Percentiles rank a stretch among this genome's conserved stretches.
Evolutionary conservation across 345 rosid species (phyloP).

Genomic region (Brassica juncea): DNA sequence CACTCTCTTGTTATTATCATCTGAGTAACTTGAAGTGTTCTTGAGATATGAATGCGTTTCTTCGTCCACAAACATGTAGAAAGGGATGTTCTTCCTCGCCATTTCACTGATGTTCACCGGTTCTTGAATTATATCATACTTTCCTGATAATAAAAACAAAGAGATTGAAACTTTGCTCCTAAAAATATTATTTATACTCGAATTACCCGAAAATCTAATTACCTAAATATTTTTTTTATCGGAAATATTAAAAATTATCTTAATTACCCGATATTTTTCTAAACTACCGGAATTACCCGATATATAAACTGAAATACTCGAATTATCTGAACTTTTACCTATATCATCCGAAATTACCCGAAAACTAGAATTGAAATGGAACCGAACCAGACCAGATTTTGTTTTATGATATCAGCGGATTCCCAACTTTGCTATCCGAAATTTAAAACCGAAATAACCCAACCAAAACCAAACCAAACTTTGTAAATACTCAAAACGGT

Average conservation of each 20-base stretch:
- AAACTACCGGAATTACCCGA: neutral
- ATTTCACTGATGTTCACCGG: slow-evolving; percentile 67
- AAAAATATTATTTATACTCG: too few relatives aligned
- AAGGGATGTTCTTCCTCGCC: slow-evolving; percentile 62
- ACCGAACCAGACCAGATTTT: neutral
- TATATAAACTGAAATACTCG: neutral
- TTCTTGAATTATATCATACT: slow-evolving; percentile 78
- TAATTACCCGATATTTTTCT: neutral
- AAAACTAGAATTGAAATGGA: neutral
- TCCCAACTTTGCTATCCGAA: neutral
- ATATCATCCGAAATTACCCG: neutral
- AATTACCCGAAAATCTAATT: neutral
- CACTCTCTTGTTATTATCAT: slow-evolving; percentile 54
- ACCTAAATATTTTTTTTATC: neutral
- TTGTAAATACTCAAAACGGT: neutral
- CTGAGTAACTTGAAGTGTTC: slow-evolving; percentile 54
- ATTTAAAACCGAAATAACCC: neutral
- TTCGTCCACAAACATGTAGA: slow-evolving; percentile 89
- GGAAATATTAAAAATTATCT: neutral
- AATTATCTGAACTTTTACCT: neutral
- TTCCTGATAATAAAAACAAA: slow-evolving; percentile 49
- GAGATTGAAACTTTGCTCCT: neutral
- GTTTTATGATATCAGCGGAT: neutral
- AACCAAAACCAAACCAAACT: neutral
- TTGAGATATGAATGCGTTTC: slow-evolving; percentile 74